Evolutionary conservation across 768 basidiomycete species (phyloP), one percentile per base, ranked within the genome.

Genomic region (Panellus pusillus): DNA sequence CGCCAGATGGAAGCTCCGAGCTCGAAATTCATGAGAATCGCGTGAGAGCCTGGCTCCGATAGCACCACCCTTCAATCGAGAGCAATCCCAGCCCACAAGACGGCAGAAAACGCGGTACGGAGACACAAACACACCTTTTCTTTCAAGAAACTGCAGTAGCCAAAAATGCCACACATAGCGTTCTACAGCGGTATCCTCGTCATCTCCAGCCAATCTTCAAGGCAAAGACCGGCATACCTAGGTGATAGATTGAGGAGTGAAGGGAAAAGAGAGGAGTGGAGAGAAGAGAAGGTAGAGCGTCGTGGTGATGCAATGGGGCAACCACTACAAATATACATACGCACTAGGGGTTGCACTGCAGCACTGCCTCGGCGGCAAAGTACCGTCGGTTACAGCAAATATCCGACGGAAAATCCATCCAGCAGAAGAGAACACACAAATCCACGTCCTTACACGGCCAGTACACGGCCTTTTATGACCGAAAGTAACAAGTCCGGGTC

Each of bases 101-200:
- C 9, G n/a, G 19, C 39, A 15, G 32, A 14, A 35, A 35, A 11
- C 32, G 32, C 32, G 32, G 32, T 35, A 14, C 14, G 32, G 32
- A 35, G 3, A 35, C 27, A 52, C 32, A 28, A 29, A 74, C 87
- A 50, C 48, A 91, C 92, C 84, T 94, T 95, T 76, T 98, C 95
- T 73, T 88, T 88, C 68, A 98, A 80, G 79, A 74, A 98, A 72
- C 84, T 95, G 79, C 92, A 93, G 75, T 97, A 98, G 52, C 81
- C 91, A 70, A 98, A 98, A 75, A 98, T 98, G 74, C 95, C 95
- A 74, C 91, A 94, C 91, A 92, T 93, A 48, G 59, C 54, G 59
- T 61, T 44, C 49, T 55, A 62, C 48, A 24, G 27, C 4, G 29
- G 3, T 11, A 27, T 31, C 7, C 4, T 17, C 27, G 48, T 42